Base-by-base conservation (phyloP, 2,329 filamentous ascomycete species). In the Penicillium sp. region DNA sequence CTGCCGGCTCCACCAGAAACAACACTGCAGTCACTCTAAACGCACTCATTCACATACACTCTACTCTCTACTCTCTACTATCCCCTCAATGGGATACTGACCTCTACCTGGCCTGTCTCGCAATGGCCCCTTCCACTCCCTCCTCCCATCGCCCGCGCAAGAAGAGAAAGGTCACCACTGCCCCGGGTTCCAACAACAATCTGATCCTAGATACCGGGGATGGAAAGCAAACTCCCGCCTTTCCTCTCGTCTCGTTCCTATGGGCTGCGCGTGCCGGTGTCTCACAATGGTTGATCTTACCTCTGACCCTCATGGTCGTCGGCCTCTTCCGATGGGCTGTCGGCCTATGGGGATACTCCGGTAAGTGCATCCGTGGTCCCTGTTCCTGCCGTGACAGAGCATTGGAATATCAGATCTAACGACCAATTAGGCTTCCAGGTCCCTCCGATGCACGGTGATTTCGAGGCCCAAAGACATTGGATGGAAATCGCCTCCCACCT, bases 381-480 rank as follows among this genome's bases (percentile, higher is more conserved):
- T 36, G 23, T 23, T 24, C 29, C 17, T 6, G 7, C 12, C 21
- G 1, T 23, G 12, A 7, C 26, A 7, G 6, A 27, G 3, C 40
- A 3, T 40, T 26, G 18, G 8, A 54, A 39, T 40, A 34, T 13
- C 18, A 33, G 45, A 8, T 46, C 48, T 64, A 26, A 58, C 37
- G 12, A 49, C 3, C 39, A 21, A 32, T 2, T 55, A 91, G 89
- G 93, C 49, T 89, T 87, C 66, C 79, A 87, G 52, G 84, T 84
- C 54, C 92, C 92, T 29, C 94, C 94, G 5, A 91, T 97, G 85
- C 89, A 92, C 68, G 94, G 94, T 60, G 94, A 99, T 73, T 99
- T 96, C 75, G 94, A 99, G 77, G 94, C 95, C 3, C 94, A 99
- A 72, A 80, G 94, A 63, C 94, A 99, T 73, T 99, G 94, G 94